Percentiles rank a stretch among this genome's conserved stretches.
Conservation (phyloP, 148 eudicot genomes). For the Oxyria digyna region DNA sequence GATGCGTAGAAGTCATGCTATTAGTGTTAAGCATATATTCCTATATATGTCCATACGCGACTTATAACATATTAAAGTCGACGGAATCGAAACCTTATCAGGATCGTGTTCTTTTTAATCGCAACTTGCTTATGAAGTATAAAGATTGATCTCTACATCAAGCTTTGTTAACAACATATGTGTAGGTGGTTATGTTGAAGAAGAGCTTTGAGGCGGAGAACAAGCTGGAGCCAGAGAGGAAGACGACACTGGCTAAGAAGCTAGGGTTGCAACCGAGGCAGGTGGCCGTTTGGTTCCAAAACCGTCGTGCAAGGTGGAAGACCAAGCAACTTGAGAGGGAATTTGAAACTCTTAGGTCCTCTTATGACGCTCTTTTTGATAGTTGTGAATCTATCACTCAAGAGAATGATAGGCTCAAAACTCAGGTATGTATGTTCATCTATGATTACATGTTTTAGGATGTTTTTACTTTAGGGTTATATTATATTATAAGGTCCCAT, state of each 20-base stretch:
- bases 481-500: neutral
- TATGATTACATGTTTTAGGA: no score
- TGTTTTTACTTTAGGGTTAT: no score
- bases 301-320: slow-evolving; percentile 53
- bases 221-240: slow-evolving; percentile 60
- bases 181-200: slow-evolving; percentile 25
- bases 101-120: neutral
- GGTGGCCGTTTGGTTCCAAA: slow-evolving; percentile 76
- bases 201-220: slow-evolving; percentile 55
- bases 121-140: neutral
- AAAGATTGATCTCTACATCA: slow-evolving; percentile 16
- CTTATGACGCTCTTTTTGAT: slow-evolving; percentile 37
- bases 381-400: slow-evolving; percentile 30
- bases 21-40: neutral
- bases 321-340: slow-evolving; percentile 28
- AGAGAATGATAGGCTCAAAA: slow-evolving; percentile 47
- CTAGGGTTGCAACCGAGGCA: slow-evolving; percentile 59
- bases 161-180: no score
- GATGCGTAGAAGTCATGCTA: neutral
- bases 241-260: slow-evolving; percentile 46
- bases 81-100: neutral
- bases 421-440: slow-evolving; percentile 43
- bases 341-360: slow-evolving; percentile 41
- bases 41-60: neutral
- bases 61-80: neutral